These are phyloP conservation scores for Setaria viridis DNA, from an alignment of 202 grass and related monocot species.

Conservation along the genomic window DNA sequence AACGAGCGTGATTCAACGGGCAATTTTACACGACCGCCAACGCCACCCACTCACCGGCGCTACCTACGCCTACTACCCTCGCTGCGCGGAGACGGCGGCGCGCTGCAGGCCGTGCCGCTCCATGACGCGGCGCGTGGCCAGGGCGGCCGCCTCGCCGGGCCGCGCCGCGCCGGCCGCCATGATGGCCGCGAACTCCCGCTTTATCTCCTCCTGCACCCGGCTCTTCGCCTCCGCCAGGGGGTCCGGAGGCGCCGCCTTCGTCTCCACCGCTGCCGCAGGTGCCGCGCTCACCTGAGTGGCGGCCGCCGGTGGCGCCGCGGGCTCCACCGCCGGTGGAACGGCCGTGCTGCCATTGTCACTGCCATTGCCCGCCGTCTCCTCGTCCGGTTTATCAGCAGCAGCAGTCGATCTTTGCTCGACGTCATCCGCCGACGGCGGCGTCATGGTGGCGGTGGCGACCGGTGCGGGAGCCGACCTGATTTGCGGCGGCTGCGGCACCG, in stretches of 20 bases:
- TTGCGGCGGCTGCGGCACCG: constrained; percentile 64
- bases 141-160: constrained; percentile 69
- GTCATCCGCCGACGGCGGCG: background rate
- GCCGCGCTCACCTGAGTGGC: background rate
- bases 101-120: constrained; percentile 59
- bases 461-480: constrained; percentile 32
- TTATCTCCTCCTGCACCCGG: constrained; percentile 71
- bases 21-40: background rate
- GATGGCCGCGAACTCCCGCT: constrained; percentile 70
- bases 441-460: background rate
- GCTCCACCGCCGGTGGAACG: constrained; percentile 38
- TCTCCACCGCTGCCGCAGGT: background rate
- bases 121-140: constrained; percentile 67
- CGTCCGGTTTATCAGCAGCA: background rate
- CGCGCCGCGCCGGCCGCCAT: constrained; percentile 62
- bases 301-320: background rate
- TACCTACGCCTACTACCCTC: constrained; percentile 7
- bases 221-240: constrained; percentile 55
- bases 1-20: background rate
- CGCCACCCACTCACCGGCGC: background rate
- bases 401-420: background rate
- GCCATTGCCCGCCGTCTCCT: background rate
- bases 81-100: constrained; percentile 19
- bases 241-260: constrained; percentile 2
- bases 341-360: background rate